These are phyloP conservation scores for Setaria italica DNA, from an alignment of 202 grass and related monocot genomes.

Conservation along the genomic window DNA sequence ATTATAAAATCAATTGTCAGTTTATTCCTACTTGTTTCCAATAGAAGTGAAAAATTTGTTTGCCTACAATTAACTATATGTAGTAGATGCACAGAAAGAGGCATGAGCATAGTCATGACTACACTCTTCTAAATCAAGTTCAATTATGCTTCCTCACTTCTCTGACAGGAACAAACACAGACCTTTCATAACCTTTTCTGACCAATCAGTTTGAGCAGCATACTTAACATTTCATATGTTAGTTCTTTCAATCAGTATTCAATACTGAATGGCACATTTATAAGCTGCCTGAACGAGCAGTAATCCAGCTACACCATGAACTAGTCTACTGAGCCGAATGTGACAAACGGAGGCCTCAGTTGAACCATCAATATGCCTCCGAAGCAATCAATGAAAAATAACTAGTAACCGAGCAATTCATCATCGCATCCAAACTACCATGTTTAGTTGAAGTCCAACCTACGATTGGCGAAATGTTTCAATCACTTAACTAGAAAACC, in stretches of 20 bases:
- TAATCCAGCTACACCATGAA: conserved; percentile 20
- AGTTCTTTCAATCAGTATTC: neutral
- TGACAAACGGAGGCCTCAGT: neutral
- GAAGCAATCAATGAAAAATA: neutral
- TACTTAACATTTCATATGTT: neutral
- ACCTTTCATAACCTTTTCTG: neutral
- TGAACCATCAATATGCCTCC: conserved; percentile 13
- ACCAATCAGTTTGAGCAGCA: conserved; percentile 13
- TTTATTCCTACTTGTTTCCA: conserved; percentile 11
- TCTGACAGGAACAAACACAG: neutral
- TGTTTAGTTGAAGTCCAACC: neutral
- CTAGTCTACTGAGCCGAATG: neutral
- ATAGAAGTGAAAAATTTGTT: neutral
- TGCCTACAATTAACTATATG: neutral
- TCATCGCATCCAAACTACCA: neutral
- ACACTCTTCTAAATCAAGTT: conserved; percentile 9
- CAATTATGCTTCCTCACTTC: neutral
- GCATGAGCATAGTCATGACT: neutral
- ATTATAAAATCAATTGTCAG: neutral
- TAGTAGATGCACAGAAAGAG: neutral
- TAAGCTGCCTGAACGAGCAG: neutral
- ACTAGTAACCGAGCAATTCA: neutral
- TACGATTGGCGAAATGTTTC: neutral
- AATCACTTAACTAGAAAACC: neutral
- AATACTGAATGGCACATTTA: neutral